These are phyloP conservation scores for Tetracladium setigerum DNA, from an alignment of 495 filamentous ascomycete genomes.

Conservation along the genomic window DNA sequence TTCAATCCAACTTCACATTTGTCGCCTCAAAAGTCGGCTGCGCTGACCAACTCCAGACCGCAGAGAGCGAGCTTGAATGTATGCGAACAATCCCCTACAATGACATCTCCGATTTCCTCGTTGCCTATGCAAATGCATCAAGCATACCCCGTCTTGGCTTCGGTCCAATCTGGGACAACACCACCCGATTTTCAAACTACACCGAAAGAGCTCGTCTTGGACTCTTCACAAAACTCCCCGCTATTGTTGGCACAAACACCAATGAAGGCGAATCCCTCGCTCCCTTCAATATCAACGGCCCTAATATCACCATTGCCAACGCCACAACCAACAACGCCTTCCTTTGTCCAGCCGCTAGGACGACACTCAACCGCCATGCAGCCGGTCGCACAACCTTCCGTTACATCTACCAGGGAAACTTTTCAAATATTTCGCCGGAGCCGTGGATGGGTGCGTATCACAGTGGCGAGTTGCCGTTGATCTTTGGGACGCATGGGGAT, in stretches of 20 bases:
- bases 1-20: constrained; percentile 31
- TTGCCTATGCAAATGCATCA: constrained; percentile 28
- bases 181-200: constrained; percentile 37
- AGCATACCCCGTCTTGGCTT: constrained; percentile 31
- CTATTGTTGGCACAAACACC: not conserved
- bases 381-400: constrained; percentile 19
- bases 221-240: constrained; percentile 8
- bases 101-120: constrained; percentile 32
- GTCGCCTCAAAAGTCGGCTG: constrained; percentile 37
- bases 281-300: not conserved
- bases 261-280: not conserved
- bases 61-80: constrained; percentile 34
- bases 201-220: constrained; percentile 21
- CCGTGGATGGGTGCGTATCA: constrained; percentile 37
- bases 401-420: constrained; percentile 32
- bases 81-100: constrained; percentile 34
- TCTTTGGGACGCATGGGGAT: constrained; percentile 33
- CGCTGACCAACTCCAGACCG: constrained; percentile 22
- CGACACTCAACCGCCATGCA: not conserved
- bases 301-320: constrained; percentile 25
- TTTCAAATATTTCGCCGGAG: constrained; percentile 27
- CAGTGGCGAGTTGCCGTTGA: constrained; percentile 29
- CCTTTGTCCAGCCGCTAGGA: not conserved
- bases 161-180: constrained; percentile 33
- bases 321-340: constrained; percentile 1